Evolutionary conservation across 2,329 filamentous ascomycete species (phyloP).

Genomic region (Xylariaceae sp.): DNA sequence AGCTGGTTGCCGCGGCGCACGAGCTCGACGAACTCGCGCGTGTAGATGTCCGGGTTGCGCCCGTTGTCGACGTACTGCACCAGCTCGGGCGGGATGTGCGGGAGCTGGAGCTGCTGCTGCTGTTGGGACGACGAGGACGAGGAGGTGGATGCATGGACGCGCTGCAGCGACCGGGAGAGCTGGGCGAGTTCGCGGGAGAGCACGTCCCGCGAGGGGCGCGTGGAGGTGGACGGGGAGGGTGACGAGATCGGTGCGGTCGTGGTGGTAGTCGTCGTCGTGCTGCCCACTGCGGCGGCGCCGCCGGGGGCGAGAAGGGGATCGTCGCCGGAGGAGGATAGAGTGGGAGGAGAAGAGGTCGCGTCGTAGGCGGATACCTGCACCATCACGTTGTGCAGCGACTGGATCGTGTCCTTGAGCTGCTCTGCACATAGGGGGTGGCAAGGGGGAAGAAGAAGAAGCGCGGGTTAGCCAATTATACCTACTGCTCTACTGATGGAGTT

Average conservation of each 20-base stretch:
- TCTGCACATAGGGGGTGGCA: slow-evolving; percentile 13
- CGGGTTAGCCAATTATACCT: background rate
- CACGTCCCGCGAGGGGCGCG: slow-evolving; percentile 44
- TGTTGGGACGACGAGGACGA: slow-evolving; percentile 20
- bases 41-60: slow-evolving; percentile 68
- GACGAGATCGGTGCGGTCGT: background rate
- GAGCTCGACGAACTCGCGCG: slow-evolving; percentile 64
- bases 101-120: slow-evolving; percentile 27
- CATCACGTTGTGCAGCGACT: slow-evolving; percentile 29
- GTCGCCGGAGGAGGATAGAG: slow-evolving; percentile 2
- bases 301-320: too few relatives aligned
- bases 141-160: slow-evolving; percentile 33
- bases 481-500: background rate
- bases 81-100: slow-evolving; percentile 53
- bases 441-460: background rate
- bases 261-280: slow-evolving; percentile 1
- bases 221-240: slow-evolving; percentile 1
- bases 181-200: slow-evolving; percentile 44
- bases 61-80: slow-evolving; percentile 64
- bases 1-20: slow-evolving; percentile 59
- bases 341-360: slow-evolving; percentile 20
- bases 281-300: slow-evolving; percentile 1
- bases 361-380: slow-evolving; percentile 57
- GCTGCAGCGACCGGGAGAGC: slow-evolving; percentile 31
- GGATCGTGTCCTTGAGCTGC: slow-evolving; percentile 27